Evolutionary conservation across 2,329 filamentous ascomycete species (phyloP).

Genomic region (Cercospora nicotianae): DNA sequence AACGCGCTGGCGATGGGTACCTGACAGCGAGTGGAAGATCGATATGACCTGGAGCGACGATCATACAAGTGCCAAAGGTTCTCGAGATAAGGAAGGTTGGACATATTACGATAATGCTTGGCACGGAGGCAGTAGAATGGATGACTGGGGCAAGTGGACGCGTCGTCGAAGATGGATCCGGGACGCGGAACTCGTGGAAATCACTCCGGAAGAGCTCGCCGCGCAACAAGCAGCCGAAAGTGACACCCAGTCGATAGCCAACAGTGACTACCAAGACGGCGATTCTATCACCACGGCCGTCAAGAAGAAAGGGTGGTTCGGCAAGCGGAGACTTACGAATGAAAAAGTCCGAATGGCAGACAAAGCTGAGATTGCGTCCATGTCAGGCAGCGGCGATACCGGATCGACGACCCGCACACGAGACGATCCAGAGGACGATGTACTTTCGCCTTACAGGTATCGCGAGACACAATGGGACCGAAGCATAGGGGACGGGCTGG

Average conservation of each 20-base stretch:
- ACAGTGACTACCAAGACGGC: constrained; percentile 21
- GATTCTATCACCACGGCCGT: constrained; percentile 24
- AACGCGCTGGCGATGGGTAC: constrained; percentile 76
- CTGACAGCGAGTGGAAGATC: constrained; percentile 81
- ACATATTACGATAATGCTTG: constrained; percentile 99
- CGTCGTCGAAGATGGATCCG: constrained; percentile 93
- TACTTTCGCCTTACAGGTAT: constrained; percentile 52
- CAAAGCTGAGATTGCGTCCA: constrained; percentile 29
- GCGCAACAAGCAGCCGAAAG: constrained; percentile 12
- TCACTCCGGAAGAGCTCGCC: constrained; percentile 37
- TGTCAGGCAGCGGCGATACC: constrained; percentile 29
- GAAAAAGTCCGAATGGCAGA: constrained; percentile 22
- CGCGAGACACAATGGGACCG: constrained; percentile 60
- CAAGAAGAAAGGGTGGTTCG: constrained; percentile 35
- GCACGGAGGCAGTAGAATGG: constrained; percentile 82
- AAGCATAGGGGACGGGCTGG: constrained; percentile 79
- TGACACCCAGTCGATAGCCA: constrained; percentile 18
- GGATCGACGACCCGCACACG: constrained; percentile 36
- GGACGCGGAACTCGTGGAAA: constrained; percentile 90
- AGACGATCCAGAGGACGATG: constrained; percentile 45
- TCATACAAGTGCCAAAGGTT: constrained; percentile 33
- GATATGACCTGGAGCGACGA: constrained; percentile 66
- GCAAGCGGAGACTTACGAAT: constrained; percentile 23
- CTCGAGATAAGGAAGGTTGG: constrained; percentile 72
- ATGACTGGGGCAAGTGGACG: constrained; percentile 94